These are phyloP conservation scores for Trichosporon sp. DNA, from an alignment of 1,284 basidiomycete genomes.

Conservation along the genomic window DNA sequence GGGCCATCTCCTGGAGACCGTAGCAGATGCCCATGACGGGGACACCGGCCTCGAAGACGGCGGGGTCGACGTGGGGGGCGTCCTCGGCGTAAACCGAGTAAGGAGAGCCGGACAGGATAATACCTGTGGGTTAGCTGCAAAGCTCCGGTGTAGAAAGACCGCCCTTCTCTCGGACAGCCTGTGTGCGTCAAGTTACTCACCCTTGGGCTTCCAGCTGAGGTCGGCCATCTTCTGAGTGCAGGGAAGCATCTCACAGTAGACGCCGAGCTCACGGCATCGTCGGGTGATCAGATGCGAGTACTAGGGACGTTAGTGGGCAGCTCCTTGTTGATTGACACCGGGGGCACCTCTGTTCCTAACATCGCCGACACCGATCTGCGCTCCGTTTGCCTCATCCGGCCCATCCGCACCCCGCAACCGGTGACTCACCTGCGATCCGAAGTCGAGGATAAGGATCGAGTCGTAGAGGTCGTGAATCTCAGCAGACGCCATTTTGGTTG, in stretches of 20 bases:
- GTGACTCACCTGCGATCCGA: conserved; percentile 79
- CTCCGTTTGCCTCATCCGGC: too few species aligned
- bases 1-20: conserved; percentile 95
- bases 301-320: conserved; percentile 49
- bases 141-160: neutral
- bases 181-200: too few species aligned
- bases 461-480: conserved; percentile 92
- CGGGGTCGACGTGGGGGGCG: conserved; percentile 90
- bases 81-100: conserved; percentile 95
- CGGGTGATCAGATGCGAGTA: conserved; percentile 98
- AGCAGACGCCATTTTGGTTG: conserved; percentile 32
- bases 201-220: conserved; percentile 90
- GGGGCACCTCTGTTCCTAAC: neutral
- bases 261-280: conserved; percentile 92
- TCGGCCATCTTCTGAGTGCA: conserved; percentile 92
- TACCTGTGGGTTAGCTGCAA: conserved; percentile 57
- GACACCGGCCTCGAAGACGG: conserved; percentile 85
- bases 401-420: neutral
- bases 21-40: conserved; percentile 98
- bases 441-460: conserved; percentile 94
- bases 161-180: too few species aligned
- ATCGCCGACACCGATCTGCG: neutral
- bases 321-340: neutral
- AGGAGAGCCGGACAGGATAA: conserved; percentile 96
- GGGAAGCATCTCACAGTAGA: conserved; percentile 97